Evolutionary conservation across 148 eudicot species (phyloP).

Genomic region (Rhododendron ferrugineum): DNA sequence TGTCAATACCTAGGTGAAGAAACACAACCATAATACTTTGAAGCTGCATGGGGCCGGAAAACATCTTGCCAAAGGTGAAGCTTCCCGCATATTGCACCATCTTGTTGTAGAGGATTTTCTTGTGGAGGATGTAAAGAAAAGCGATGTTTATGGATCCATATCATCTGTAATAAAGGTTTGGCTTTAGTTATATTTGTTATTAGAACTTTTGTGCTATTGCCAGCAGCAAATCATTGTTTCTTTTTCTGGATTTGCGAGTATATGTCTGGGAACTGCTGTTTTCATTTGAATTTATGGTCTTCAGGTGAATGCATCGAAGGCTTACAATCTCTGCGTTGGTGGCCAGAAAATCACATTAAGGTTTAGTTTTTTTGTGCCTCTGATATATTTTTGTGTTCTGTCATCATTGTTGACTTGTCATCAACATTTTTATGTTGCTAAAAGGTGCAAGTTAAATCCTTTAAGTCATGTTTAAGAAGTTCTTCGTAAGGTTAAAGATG

Average conservation of each 20-base stretch:
- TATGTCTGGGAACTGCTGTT: background rate
- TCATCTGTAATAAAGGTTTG: slow-evolving; percentile 73
- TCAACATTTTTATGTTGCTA: background rate
- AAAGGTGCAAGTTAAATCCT: background rate
- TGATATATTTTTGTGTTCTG: background rate
- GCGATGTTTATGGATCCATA: slow-evolving; percentile 83
- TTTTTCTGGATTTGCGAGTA: background rate
- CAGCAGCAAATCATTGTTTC: slow-evolving; percentile 6
- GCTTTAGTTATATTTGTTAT: background rate
- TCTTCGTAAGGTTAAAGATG: background rate
- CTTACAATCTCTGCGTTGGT: slow-evolving; percentile 33
- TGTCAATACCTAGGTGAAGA: slow-evolving; percentile 60
- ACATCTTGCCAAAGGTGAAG: slow-evolving; percentile 83
- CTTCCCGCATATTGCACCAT: slow-evolving; percentile 83
- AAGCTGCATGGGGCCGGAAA: slow-evolving; percentile 92
- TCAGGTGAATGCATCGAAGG: slow-evolving; percentile 75
- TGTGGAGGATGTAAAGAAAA: slow-evolving; percentile 83
- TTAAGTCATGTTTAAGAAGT: background rate
- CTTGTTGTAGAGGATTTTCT: slow-evolving; percentile 81
- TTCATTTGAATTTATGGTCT: background rate
- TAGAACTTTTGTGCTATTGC: slow-evolving; percentile 1
- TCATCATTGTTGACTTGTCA: background rate
- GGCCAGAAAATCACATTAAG: slow-evolving; percentile 60
- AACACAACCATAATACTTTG: slow-evolving; percentile 59
- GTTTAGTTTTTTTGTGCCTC: slow-evolving; percentile 25